Percentiles rank a stretch among this genome's conserved stretches.
Evolutionary conservation across 1,284 basidiomycete species (phyloP).

Genomic region (Cutaneotrichosporon dermatis): DNA sequence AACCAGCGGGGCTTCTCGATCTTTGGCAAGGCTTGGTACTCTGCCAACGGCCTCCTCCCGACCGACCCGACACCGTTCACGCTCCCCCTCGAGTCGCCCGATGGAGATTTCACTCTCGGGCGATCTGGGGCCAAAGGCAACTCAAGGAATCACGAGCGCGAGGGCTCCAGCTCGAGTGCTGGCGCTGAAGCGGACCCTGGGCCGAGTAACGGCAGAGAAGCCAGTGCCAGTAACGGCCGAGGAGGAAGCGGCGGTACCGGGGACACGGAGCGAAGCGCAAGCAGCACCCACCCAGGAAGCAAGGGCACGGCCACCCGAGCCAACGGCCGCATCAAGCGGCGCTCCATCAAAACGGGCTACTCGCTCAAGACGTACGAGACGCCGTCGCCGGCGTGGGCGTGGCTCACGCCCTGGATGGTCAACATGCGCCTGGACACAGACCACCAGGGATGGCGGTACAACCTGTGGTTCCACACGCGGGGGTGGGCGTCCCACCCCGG

Average conservation of each 20-base stretch:
- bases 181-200: too few relatives aligned
- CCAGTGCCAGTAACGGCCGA: too few relatives aligned
- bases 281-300: neutral
- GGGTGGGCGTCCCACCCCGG: conserved; percentile 41
- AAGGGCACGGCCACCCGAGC: too few relatives aligned
- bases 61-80: conserved; percentile 46
- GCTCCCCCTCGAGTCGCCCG: conserved; percentile 19
- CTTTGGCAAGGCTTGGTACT: conserved; percentile 46
- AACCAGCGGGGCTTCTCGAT: conserved; percentile 48
- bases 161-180: too few relatives aligned
- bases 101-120: conserved; percentile 1
- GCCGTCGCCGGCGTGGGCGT: conserved; percentile 44
- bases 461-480: conserved; percentile 40
- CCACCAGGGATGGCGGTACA: conserved; percentile 49
- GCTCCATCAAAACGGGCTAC: conserved; percentile 44
- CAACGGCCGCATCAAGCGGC: conserved; percentile 1
- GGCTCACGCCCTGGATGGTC: conserved; percentile 48
- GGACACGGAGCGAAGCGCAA: neutral
- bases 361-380: conserved; percentile 43
- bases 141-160: too few relatives aligned
- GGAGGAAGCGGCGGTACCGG: neutral
- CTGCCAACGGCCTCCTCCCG: conserved; percentile 40
- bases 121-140: neutral
- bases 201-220: too few relatives aligned
- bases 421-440: conserved; percentile 49